Evolutionary conservation across 768 basidiomycete species (phyloP).

Genomic region (Pleurotus giganteus): DNA sequence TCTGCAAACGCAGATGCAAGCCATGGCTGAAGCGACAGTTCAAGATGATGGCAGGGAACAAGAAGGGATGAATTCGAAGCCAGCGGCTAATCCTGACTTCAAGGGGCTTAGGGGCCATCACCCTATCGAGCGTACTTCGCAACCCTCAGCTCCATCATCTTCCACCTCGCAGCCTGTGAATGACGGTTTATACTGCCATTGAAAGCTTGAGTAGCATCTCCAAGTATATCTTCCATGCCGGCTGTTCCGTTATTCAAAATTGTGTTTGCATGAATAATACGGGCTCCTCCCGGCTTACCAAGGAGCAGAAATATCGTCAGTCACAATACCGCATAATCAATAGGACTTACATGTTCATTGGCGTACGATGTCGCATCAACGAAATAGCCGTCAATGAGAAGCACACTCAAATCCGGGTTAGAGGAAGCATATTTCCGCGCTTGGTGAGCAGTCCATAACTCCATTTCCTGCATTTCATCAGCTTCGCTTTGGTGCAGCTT

Average conservation of each 20-base stretch:
- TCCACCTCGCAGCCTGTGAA: constrained; percentile 49
- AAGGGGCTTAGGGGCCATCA: background rate
- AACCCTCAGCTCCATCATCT: constrained; percentile 47
- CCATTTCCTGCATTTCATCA: constrained; percentile 28
- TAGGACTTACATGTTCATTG: constrained; percentile 62
- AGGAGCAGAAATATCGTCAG: background rate
- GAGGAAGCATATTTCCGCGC: constrained; percentile 31
- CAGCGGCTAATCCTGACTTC: background rate
- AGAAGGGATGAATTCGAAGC: background rate
- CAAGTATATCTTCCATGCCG: constrained; percentile 16
- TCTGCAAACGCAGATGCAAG: too few relatives aligned
- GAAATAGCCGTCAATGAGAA: constrained; percentile 59
- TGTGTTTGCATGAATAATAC: constrained; percentile 53
- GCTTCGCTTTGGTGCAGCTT: constrained; percentile 11
- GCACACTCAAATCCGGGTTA: constrained; percentile 38
- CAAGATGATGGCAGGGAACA: too few relatives aligned
- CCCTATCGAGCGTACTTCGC: constrained; percentile 31
- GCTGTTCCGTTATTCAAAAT: too few relatives aligned
- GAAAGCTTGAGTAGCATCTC: constrained; percentile 63
- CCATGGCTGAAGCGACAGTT: background rate
- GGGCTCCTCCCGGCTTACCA: constrained; percentile 60
- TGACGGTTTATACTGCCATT: constrained; percentile 73
- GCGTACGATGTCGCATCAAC: constrained; percentile 63
- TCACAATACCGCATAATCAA: background rate
- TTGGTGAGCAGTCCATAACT: constrained; percentile 38